A percentile compares a stretch with the other conserved stretches of the same genome.
Conservation (phyloP, 139 green algal species). For the Coelastrella sp. region DNA sequence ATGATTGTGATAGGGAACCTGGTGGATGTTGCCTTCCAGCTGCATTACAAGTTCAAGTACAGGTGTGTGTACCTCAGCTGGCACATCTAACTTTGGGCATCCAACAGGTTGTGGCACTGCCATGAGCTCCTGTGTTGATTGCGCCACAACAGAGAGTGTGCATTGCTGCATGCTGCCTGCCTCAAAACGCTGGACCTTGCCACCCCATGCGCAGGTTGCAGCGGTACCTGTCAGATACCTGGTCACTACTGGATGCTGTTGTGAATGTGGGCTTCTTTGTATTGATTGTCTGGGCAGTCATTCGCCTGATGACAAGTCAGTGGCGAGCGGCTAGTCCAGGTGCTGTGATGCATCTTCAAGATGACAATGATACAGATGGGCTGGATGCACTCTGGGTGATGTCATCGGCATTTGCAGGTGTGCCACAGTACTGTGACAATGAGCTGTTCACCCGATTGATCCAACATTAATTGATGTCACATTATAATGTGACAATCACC, state of each 20-base stretch:
- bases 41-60: not conserved
- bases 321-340: not conserved
- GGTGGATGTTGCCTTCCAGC: not conserved
- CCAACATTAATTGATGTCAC: too few relatives aligned
- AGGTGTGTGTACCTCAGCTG: not conserved
- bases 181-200: not conserved
- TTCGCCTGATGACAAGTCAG: not conserved
- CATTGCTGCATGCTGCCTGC: not conserved
- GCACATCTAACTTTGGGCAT: too few relatives aligned
- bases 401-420: constrained; percentile 9
- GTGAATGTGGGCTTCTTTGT: constrained; percentile 21
- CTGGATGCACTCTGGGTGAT: not conserved
- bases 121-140: too few relatives aligned
- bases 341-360: not conserved
- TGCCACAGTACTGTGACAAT: not conserved
- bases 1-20: not conserved
- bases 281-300: not conserved
- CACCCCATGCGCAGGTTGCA: not conserved
- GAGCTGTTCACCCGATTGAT: too few relatives aligned
- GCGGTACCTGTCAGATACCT: not conserved
- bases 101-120: too few relatives aligned
- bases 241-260: not conserved
- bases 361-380: not conserved
- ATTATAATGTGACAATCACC: too few relatives aligned
- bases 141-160: not conserved